These are phyloP conservation scores for Eremomyces bilateralis DNA, from an alignment of 495 filamentous ascomycete genomes.

Conservation along the genomic window DNA sequence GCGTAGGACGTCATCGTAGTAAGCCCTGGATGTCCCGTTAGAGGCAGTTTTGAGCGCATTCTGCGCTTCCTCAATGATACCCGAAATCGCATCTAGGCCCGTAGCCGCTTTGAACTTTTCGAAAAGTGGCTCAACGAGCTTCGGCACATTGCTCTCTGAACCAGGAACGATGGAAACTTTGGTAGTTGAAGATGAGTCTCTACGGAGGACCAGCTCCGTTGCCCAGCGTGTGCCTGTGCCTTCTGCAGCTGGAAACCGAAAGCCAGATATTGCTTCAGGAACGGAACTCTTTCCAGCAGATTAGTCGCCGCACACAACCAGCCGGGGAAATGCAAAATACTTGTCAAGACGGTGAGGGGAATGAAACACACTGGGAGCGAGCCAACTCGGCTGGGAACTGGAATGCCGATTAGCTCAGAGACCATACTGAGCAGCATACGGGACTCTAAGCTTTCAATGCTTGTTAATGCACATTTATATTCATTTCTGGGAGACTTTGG, in stretches of 20 bases:
- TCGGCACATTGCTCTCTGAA: neutral
- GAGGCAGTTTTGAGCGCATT: neutral
- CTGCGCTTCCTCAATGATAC: neutral
- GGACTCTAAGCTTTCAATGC: no score
- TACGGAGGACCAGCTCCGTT: constrained; percentile 34
- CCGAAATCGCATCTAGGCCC: no score
- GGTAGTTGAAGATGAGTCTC: constrained; percentile 9
- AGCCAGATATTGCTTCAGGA: constrained; percentile 22
- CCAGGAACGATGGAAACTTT: neutral
- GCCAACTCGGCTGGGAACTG: no score
- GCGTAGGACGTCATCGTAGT: constrained; percentile 1
- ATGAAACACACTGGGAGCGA: no score
- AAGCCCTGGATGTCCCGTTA: neutral
- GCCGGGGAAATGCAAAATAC: constrained; percentile 10
- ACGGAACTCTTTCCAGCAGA: constrained; percentile 27
- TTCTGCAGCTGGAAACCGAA: constrained; percentile 21
- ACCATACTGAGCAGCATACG: no score
- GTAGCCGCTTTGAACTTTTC: neutral
- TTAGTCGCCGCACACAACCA: constrained; percentile 17
- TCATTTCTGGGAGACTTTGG: no score
- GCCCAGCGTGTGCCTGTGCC: constrained; percentile 31
- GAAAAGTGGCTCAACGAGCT: neutral
- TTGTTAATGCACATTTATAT: no score
- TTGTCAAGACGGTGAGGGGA: no score
- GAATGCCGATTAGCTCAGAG: no score